A percentile compares a stretch with the other conserved stretches of the same genome.
Conservation (phyloP, 306 rosid species). For the Dryas octopetala region DNA sequence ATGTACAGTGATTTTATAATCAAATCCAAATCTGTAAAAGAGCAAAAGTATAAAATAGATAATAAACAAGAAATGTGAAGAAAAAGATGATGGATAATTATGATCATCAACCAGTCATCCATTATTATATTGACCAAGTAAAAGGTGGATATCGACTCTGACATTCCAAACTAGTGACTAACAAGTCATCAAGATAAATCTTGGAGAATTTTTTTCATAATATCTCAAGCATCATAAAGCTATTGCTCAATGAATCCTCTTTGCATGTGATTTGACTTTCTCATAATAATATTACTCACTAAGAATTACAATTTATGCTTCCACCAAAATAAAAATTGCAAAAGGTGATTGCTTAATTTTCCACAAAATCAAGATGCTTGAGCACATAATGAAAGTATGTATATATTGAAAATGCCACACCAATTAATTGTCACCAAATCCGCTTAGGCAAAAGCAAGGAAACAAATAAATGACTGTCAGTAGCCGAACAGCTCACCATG, state of each 20-base stretch:
- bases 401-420: background rate
- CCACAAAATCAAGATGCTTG: constrained; percentile 1
- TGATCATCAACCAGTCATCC: background rate
- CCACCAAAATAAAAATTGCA: background rate
- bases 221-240: background rate
- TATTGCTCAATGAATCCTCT: background rate
- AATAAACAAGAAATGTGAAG: background rate
- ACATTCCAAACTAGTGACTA: background rate
- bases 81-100: background rate
- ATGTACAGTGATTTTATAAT: background rate
- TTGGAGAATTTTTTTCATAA: background rate
- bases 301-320: background rate
- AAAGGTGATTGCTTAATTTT: background rate
- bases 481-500: constrained; percentile 53
- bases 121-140: background rate
- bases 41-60: background rate
- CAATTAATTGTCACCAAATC: background rate
- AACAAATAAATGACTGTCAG: background rate
- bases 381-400: background rate
- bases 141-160: background rate
- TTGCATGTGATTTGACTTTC: background rate
- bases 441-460: background rate
- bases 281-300: background rate
- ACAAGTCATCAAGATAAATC: background rate
- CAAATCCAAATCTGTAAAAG: background rate